phyloP scores from a whole-genome alignment of 163 green algal species.

The Chlorella variabilis region DNA sequence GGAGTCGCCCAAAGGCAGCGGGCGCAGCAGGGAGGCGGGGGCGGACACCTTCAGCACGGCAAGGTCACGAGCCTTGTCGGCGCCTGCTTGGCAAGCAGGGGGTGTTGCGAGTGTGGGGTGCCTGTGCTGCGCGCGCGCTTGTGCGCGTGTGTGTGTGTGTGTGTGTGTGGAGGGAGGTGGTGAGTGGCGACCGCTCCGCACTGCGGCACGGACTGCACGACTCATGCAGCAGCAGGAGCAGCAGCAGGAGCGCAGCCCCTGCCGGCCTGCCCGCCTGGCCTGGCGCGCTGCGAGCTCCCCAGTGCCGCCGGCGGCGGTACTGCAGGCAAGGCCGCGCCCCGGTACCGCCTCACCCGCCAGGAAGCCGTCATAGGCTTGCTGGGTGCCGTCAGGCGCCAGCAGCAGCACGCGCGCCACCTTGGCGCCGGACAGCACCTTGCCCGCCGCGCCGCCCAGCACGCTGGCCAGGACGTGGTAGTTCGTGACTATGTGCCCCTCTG shows the following conservation, averaged over 20 bases:
- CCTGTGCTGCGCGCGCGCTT: no score
- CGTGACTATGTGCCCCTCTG: conserved; percentile 58
- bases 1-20: conserved; percentile 60
- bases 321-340: no score
- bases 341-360: conserved; percentile 56
- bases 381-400: conserved; percentile 6
- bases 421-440: conserved; percentile 17
- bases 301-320: no score
- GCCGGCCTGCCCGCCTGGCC: no score
- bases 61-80: conserved; percentile 72
- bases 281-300: no score
- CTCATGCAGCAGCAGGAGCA: no score
- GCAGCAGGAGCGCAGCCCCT: no score
- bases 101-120: no score
- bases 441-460: conserved; percentile 45
- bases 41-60: conserved; percentile 74
- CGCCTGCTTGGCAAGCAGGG: conserved; percentile 12
- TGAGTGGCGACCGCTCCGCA: no score
- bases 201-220: no score
- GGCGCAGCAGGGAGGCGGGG: conserved; percentile 47
- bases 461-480: conserved; percentile 66
- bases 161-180: no score
- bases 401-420: conserved; percentile 62
- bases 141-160: no score
- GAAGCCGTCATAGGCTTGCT: conserved; percentile 63